Evolutionary conservation across 495 filamentous ascomycete species (phyloP), one percentile per base, ranked within the genome.

Genomic region (Podospora tetraspora): DNA sequence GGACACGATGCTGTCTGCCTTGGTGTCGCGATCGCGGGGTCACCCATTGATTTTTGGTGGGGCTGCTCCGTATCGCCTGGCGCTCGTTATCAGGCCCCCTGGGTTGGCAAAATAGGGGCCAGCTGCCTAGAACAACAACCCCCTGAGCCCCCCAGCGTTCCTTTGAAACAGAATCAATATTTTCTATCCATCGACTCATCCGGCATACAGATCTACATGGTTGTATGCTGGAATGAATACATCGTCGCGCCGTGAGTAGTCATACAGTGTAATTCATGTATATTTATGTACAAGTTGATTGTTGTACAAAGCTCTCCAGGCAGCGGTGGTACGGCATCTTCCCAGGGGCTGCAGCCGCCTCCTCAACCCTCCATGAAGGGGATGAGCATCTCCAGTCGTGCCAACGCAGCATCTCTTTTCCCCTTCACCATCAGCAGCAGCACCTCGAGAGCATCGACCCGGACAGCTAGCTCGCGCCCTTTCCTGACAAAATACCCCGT

Each of bases 401-500:
- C 64, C 56, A 58, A 27, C 32, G 68, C 56, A 8, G 68, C 68
- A 21, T 59, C 12, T 12, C 73, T 68, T 57, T 77, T 79, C 10
- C 78, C 79, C 72, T 80, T 81, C 59, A 81, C 74, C 67, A 73
- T 57, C 24, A 30, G 32, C 64, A 79, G 60, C 22, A 79, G 66
- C 58, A 74, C 69, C 27, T 75, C 74, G 71, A 97, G 92, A 69
- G 90, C 79, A 62, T 84, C 81, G 69, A 87, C 88, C 61, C 83
- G 79, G 7, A 93, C 74, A 13, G 89, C 89, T 57, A 91, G 69
- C 77, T 92, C 88, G 73, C 88, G 83, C 23, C 80, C 93, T 27
- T 86, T 84, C 64, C 79, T 80, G 57, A 95, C 84, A 58, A 97
- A 88, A 76, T 91, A 97, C 13, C 93, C 94, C 76, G 94, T 95